These are phyloP conservation scores for Penicillium aurantiogriseum DNA, from an alignment of 2,329 filamentous ascomycete species.

Conservation along the genomic window DNA sequence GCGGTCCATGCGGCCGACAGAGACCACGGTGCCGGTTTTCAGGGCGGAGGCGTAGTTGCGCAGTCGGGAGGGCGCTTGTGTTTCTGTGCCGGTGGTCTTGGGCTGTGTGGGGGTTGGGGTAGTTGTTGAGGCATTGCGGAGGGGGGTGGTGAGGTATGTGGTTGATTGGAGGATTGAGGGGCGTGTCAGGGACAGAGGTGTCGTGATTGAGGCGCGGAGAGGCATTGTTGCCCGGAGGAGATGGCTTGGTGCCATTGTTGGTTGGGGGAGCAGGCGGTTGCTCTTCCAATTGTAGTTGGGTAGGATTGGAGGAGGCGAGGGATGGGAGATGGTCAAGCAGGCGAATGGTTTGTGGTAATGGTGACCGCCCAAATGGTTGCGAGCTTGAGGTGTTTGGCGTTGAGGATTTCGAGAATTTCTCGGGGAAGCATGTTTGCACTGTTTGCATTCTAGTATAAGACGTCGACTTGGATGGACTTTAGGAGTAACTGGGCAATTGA, in stretches of 20 bases:
- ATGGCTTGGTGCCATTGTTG: slow-evolving; percentile 31
- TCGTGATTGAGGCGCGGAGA: slow-evolving; percentile 29
- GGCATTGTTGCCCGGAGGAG: slow-evolving; percentile 35
- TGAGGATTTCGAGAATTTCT: slow-evolving; percentile 33
- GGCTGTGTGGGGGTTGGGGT: slow-evolving; percentile 4
- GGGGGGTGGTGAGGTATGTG: slow-evolving; percentile 15
- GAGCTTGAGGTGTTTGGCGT: slow-evolving; percentile 13
- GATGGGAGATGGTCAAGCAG: neutral
- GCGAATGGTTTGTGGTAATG: neutral
- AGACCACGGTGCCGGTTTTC: slow-evolving; percentile 42
- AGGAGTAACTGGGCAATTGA: neutral
- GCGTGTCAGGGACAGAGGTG: slow-evolving; percentile 26
- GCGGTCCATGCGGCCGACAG: slow-evolving; percentile 43
- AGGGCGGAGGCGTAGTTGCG: slow-evolving; percentile 37
- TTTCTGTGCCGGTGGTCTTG: slow-evolving; percentile 13
- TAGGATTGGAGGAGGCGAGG: neutral
- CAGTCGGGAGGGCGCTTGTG: slow-evolving; percentile 29
- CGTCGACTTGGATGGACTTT: neutral
- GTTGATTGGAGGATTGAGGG: slow-evolving; percentile 23
- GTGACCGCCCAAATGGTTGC: slow-evolving; percentile 3
- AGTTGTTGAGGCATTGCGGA: slow-evolving; percentile 22
- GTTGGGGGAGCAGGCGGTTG: neutral
- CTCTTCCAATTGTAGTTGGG: neutral
- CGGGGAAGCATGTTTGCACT: slow-evolving; percentile 21
- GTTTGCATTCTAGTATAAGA: slow-evolving; percentile 27